A percentile compares a stretch with the other conserved stretches of the same genome.
phyloP scores from a whole-genome alignment of 805 yeast species.

The Wickerhamomyces canadensis region DNA sequence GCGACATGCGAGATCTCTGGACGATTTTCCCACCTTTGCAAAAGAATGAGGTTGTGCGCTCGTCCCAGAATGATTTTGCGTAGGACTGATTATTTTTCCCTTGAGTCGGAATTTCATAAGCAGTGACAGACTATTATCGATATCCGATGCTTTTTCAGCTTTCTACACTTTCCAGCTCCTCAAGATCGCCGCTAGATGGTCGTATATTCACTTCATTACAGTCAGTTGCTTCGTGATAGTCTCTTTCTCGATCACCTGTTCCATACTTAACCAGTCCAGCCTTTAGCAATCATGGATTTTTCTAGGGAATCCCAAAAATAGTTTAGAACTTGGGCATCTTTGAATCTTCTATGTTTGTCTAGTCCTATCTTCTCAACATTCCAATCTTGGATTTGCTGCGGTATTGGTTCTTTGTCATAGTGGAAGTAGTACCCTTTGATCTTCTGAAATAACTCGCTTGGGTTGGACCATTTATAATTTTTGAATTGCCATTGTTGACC shows the following conservation, averaged over 20 bases:
- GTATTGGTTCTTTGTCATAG: conserved; percentile 75
- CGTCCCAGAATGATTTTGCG: too few species aligned
- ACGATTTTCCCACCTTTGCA: too few species aligned
- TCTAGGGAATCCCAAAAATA: conserved; percentile 83
- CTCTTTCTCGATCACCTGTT: background rate
- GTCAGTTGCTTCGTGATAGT: background rate
- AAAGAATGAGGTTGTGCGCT: too few species aligned
- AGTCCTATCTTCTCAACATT: conserved; percentile 74
- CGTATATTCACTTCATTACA: background rate
- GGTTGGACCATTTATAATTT: conserved; percentile 76
- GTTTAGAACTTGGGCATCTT: conserved; percentile 83
- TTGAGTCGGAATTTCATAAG: too few species aligned
- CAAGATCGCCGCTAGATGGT: too few species aligned
- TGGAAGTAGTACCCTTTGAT: conserved; percentile 78
- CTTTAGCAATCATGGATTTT: conserved; percentile 60
- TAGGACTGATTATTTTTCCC: too few species aligned
- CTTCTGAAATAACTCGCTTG: conserved; percentile 73
- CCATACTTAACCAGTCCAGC: conserved; percentile 26
- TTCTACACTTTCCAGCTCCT: too few species aligned
- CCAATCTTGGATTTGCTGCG: conserved; percentile 77
- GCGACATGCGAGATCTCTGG: too few species aligned
- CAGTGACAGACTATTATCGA: too few species aligned
- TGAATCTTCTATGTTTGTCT: conserved; percentile 79
- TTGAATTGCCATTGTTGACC: conserved; percentile 98
- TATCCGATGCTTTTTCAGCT: too few species aligned